These are phyloP conservation scores for Amylocarpus encephaloides DNA, from an alignment of 2,329 filamentous ascomycete species.

Conservation along the genomic window DNA sequence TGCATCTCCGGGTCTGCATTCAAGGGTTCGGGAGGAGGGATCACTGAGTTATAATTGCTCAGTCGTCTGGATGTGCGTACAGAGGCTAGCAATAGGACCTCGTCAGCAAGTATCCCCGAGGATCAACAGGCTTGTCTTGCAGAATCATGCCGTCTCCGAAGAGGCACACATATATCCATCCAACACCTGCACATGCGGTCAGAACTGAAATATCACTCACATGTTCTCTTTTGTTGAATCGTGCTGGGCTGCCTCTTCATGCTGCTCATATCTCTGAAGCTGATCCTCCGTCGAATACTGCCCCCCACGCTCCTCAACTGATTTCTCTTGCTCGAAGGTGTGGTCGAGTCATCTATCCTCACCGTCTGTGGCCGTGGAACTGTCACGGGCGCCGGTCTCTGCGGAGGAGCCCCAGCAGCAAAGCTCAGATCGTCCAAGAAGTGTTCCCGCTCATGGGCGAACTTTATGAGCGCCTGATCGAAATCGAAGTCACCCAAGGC, in stretches of 20 bases:
- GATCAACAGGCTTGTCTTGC: conserved; percentile 5
- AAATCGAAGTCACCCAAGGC: conserved; percentile 73
- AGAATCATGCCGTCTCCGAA: background rate
- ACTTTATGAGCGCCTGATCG: conserved; percentile 86
- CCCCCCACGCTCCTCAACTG: conserved; percentile 53
- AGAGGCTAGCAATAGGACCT: conserved; percentile 43
- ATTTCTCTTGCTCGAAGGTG: conserved; percentile 37
- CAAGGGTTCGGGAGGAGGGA: conserved; percentile 85
- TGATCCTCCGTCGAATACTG: conserved; percentile 87
- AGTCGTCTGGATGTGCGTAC: conserved; percentile 78
- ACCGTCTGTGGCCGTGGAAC: conserved; percentile 78
- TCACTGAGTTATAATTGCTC: conserved; percentile 98
- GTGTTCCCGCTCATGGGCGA: conserved; percentile 87
- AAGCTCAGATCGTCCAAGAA: conserved; percentile 92
- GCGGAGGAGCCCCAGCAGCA: conserved; percentile 66
- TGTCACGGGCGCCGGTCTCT: conserved; percentile 63
- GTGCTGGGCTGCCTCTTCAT: conserved; percentile 77
- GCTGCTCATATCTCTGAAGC: conserved; percentile 91
- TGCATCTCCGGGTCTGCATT: conserved; percentile 91
- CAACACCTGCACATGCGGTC: background rate
- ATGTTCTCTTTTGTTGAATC: conserved; percentile 51
- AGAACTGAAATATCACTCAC: conserved; percentile 43
- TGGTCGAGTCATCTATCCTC: conserved; percentile 52
- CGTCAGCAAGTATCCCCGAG: conserved; percentile 6
- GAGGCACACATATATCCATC: background rate